Evolutionary conservation across 1,284 basidiomycete species (phyloP).

Genomic region (Filobasidium uniguttulatum): DNA sequence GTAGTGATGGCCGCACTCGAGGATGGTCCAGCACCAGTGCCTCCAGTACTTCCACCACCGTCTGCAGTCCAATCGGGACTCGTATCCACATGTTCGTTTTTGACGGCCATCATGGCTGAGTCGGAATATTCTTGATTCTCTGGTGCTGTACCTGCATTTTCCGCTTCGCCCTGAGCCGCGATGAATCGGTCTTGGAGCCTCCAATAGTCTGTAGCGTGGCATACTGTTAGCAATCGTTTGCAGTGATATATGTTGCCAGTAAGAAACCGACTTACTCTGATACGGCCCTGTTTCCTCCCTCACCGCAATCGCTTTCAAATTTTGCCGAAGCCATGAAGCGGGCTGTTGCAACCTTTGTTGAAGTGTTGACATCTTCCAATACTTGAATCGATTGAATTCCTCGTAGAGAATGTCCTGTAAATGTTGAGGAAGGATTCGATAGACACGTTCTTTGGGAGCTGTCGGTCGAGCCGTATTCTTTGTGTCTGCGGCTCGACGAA

Average conservation of each 20-base stretch:
- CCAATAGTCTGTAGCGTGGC: slow-evolving; percentile 1
- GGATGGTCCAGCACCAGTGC: too few relatives aligned
- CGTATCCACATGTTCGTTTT: neutral
- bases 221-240: neutral
- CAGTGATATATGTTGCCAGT: neutral
- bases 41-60: neutral
- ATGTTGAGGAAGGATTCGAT: slow-evolving; percentile 8
- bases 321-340: slow-evolving; percentile 7
- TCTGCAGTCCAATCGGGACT: neutral
- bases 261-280: slow-evolving; percentile 1
- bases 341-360: slow-evolving; percentile 11
- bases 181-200: slow-evolving; percentile 9
- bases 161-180: slow-evolving; percentile 6
- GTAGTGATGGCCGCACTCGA: too few relatives aligned
- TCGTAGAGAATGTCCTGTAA: slow-evolving; percentile 12
- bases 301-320: slow-evolving; percentile 9
- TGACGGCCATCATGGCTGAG: neutral
- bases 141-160: slow-evolving; percentile 3
- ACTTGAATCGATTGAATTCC: slow-evolving; percentile 13
- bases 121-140: slow-evolving; percentile 7
- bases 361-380: slow-evolving; percentile 12
- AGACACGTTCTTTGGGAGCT: slow-evolving; percentile 5
- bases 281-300: slow-evolving; percentile 11
- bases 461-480: neutral
- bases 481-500: neutral